Percentiles rank a stretch among this genome's conserved stretches.
Conservation (phyloP, 2,329 filamentous ascomycete genomes). For the Phoma herbarum region DNA sequence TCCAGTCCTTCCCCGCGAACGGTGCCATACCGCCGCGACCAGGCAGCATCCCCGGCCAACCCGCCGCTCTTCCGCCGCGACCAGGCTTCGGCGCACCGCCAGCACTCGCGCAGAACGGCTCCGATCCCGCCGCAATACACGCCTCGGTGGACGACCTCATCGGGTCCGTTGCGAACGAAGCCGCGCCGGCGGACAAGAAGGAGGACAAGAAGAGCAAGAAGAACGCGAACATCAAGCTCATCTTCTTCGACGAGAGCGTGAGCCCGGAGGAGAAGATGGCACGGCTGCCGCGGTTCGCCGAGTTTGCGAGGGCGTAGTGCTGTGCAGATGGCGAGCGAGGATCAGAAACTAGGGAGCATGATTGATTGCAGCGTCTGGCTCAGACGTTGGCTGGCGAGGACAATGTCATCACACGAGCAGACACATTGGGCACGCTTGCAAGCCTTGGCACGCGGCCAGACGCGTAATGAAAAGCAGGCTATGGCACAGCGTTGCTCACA, state of each 20-base stretch:
- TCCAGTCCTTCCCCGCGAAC: conserved; percentile 36
- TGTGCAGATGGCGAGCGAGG: not conserved
- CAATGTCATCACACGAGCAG: not conserved
- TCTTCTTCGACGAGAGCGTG: conserved; percentile 81
- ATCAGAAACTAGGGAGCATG: not conserved
- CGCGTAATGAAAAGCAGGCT: not conserved
- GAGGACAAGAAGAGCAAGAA: conserved; percentile 68
- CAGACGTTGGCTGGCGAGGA: not conserved
- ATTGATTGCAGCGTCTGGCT: not conserved
- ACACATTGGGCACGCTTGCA: not conserved
- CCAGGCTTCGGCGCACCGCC: conserved; percentile 51
- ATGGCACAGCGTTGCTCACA: not conserved
- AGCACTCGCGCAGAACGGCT: conserved; percentile 24
- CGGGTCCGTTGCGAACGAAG: conserved; percentile 47
- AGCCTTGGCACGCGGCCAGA: not conserved
- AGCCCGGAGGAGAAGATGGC: conserved; percentile 94
- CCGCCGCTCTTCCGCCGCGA: conserved; percentile 41
- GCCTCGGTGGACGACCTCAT: conserved; percentile 63
- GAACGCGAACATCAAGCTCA: conserved; percentile 68
- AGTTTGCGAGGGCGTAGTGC: conserved; percentile 35
- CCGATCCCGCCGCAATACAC: conserved; percentile 36
- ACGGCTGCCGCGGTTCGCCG: conserved; percentile 75
- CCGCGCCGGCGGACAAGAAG: conserved; percentile 53
- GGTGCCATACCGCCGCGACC: conserved; percentile 32
- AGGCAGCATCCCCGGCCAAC: conserved; percentile 45